phyloP scores from a whole-genome alignment of 495 filamentous ascomycete species.

The Hypoxylon lenormandii region DNA sequence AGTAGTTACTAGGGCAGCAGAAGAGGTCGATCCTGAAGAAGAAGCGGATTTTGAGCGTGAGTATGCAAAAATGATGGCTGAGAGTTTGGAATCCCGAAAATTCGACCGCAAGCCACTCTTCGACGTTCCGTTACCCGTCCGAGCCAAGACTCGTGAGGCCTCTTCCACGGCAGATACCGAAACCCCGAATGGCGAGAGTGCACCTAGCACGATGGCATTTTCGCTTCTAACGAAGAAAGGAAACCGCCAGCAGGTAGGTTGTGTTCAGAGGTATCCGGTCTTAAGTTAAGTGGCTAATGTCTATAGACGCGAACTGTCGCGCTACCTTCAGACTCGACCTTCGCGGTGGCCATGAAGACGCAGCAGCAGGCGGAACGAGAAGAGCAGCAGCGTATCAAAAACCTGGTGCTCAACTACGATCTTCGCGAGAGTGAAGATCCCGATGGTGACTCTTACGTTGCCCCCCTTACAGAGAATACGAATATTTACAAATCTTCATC shows the following conservation, averaged over 20 bases:
- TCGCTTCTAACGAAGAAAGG: slow-evolving; percentile 95
- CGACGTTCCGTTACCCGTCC: slow-evolving; percentile 92
- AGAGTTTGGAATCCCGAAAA: slow-evolving; percentile 91
- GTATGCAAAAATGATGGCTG: slow-evolving; percentile 98
- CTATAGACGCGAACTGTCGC: slow-evolving; percentile 90
- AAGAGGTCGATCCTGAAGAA: slow-evolving; percentile 90
- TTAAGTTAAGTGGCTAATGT: slow-evolving; percentile 20
- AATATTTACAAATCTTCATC: slow-evolving; percentile 60
- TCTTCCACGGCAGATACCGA: slow-evolving; percentile 61
- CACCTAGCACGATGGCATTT: slow-evolving; percentile 80
- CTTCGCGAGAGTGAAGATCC: slow-evolving; percentile 79
- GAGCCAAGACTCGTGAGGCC: slow-evolving; percentile 73
- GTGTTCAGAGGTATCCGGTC: slow-evolving; percentile 1
- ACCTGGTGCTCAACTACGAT: slow-evolving; percentile 94
- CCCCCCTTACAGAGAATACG: slow-evolving; percentile 52
- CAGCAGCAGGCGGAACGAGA: slow-evolving; percentile 94
- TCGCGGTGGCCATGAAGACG: slow-evolving; percentile 93
- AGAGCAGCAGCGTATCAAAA: slow-evolving; percentile 98
- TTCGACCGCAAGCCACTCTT: slow-evolving; percentile 94
- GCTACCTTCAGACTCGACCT: slow-evolving; percentile 90
- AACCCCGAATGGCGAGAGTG: slow-evolving; percentile 59
- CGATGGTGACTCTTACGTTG: slow-evolving; percentile 72
- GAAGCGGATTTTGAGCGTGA: slow-evolving; percentile 98
- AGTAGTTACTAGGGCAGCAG: slow-evolving; percentile 86
- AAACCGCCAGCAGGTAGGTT: slow-evolving; percentile 87